Conservation (phyloP, 441 rosid species). For the Erodium moschatum region DNA sequence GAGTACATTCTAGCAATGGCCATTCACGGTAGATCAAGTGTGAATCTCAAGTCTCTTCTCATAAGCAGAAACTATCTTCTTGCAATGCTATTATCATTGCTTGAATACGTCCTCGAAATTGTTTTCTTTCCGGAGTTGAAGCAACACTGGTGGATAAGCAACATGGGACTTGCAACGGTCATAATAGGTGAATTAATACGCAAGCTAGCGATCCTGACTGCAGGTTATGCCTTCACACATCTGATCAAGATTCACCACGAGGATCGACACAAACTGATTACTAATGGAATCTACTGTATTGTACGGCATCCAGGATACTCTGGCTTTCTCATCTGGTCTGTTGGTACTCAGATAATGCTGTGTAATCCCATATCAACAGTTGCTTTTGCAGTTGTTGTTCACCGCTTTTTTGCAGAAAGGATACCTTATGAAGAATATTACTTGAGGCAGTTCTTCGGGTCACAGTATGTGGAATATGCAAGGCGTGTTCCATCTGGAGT, state of each 20-base stretch:
- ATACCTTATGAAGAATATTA: conserved; percentile 66
- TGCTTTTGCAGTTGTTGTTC: neutral
- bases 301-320: conserved; percentile 73
- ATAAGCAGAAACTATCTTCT: conserved; percentile 49
- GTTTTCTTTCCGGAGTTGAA: conserved; percentile 52
- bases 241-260: conserved; percentile 48
- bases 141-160: conserved; percentile 56
- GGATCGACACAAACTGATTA: conserved; percentile 55
- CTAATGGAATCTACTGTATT: conserved; percentile 49
- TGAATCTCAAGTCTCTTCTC: conserved; percentile 50
- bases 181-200: conserved; percentile 50
- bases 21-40: conserved; percentile 53
- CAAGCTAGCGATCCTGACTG: conserved; percentile 59
- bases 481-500: conserved; percentile 52
- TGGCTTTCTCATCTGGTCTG: conserved; percentile 70
- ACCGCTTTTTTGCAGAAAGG: conserved; percentile 21
- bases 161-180: conserved; percentile 50
- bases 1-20: conserved; percentile 51
- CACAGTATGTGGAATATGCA: conserved; percentile 43
- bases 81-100: conserved; percentile 49
- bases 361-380: conserved; percentile 23
- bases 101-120: conserved; percentile 52
- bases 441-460: conserved; percentile 60
- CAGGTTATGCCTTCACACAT: conserved; percentile 64
- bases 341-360: conserved; percentile 72